Evolutionary conservation across 2,329 filamentous ascomycete species (phyloP).

Genomic region (Calonectria hawksworthii): DNA sequence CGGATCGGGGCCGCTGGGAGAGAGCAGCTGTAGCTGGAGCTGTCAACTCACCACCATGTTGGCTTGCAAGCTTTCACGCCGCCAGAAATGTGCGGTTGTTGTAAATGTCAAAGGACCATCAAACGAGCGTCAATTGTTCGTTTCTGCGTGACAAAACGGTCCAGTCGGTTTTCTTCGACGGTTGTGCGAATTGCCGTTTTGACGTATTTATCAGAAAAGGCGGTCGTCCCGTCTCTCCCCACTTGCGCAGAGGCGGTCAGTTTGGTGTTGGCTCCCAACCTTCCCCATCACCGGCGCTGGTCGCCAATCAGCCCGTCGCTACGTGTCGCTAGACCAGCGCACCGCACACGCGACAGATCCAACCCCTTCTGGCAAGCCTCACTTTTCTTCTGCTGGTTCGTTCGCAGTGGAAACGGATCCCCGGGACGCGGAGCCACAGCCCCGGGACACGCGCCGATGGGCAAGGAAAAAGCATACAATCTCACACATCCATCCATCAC

Average conservation of each 20-base stretch:
- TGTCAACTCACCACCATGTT: not conserved
- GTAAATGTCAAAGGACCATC: not conserved
- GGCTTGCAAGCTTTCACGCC: not conserved
- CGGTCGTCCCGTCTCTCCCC: slow-evolving; percentile 3
- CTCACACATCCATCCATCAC: too few relatives aligned
- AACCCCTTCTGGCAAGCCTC: slow-evolving; percentile 2
- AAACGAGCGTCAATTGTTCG: not conserved
- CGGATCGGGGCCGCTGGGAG: not conserved
- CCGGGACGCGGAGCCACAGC: not conserved
- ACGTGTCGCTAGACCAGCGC: slow-evolving; percentile 10
- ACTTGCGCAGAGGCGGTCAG: not conserved
- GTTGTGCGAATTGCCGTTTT: too few relatives aligned
- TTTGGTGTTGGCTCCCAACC: slow-evolving; percentile 7
- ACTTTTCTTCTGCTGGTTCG: not conserved
- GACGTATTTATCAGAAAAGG: slow-evolving; percentile 1
- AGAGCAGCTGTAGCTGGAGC: too few relatives aligned
- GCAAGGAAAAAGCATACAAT: not conserved
- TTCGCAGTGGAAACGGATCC: not conserved
- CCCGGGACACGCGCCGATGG: not conserved
- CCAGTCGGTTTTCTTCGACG: not conserved
- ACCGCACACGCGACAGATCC: not conserved
- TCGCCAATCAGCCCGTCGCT: slow-evolving; percentile 1
- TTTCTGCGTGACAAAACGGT: slow-evolving; percentile 2
- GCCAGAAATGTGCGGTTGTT: not conserved
- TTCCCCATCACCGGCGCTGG: not conserved